phyloP scores from a whole-genome alignment of 1,139 yeast species.

The Pichia sp. region DNA sequence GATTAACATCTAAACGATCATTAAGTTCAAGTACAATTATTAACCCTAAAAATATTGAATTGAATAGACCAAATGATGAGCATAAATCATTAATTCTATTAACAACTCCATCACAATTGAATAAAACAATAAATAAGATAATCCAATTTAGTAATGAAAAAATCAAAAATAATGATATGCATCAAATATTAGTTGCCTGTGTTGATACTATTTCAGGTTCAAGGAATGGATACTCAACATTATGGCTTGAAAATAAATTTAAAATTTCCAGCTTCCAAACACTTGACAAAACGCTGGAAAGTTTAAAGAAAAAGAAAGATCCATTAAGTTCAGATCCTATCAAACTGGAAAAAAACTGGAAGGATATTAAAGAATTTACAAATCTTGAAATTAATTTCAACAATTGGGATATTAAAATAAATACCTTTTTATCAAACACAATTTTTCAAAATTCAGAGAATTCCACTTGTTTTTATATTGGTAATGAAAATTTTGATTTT shows the following conservation, averaged over 20 bases:
- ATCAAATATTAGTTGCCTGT: slow-evolving; percentile 44
- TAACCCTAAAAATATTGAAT: slow-evolving; percentile 14
- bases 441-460: slow-evolving; percentile 23
- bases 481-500: slow-evolving; percentile 5
- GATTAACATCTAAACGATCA: slow-evolving; percentile 6
- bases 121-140: slow-evolving; percentile 32
- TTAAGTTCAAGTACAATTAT: slow-evolving; percentile 17
- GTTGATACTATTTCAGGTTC: slow-evolving; percentile 40
- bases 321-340: slow-evolving; percentile 19
- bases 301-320: slow-evolving; percentile 6
- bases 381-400: slow-evolving; percentile 8
- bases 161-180: slow-evolving; percentile 9
- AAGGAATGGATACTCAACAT: slow-evolving; percentile 41
- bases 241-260: slow-evolving; percentile 39
- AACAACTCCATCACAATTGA: slow-evolving; percentile 41
- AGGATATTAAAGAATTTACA: slow-evolving; percentile 6
- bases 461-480: slow-evolving; percentile 21
- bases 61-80: slow-evolving; percentile 10
- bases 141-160: slow-evolving; percentile 22
- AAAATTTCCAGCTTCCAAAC: slow-evolving; percentile 20
- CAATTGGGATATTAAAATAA: background rate
- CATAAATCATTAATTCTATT: slow-evolving; percentile 29
- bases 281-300: slow-evolving; percentile 6
- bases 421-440: slow-evolving; percentile 24
- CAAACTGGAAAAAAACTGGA: slow-evolving; percentile 23